Evolutionary conservation across 306 rosid genomes (phyloP).

Genomic region (Fragaria nilgerrensis): DNA sequence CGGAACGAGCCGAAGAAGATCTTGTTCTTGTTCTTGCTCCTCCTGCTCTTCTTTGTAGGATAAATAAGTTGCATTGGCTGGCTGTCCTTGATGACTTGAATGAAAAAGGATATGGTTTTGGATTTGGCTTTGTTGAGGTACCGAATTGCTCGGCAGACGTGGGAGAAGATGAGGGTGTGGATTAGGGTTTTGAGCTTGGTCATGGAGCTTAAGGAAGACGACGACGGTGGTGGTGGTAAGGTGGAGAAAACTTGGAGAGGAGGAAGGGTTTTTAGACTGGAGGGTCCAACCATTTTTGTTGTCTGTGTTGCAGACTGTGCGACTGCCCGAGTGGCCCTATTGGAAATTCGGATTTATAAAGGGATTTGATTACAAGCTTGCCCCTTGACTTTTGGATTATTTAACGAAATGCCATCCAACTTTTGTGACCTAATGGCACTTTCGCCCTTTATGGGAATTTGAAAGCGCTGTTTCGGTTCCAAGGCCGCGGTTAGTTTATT

Average conservation of each 20-base stretch:
- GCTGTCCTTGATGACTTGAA: slow-evolving; percentile 28
- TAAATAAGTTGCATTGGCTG: slow-evolving; percentile 26
- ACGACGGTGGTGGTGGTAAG: slow-evolving; percentile 24
- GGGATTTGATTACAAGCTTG: slow-evolving; percentile 29
- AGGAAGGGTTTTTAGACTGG: slow-evolving; percentile 37
- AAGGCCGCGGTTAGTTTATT: slow-evolving; percentile 23
- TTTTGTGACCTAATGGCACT: slow-evolving; percentile 25
- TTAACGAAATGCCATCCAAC: slow-evolving; percentile 31
- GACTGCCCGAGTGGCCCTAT: neutral
- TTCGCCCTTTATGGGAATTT: slow-evolving; percentile 12
- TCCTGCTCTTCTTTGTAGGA: slow-evolving; percentile 14
- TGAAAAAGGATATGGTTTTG: slow-evolving; percentile 40
- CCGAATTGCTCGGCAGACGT: slow-evolving; percentile 49
- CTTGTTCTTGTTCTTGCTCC: slow-evolving; percentile 35
- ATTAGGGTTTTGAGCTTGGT: slow-evolving; percentile 58
- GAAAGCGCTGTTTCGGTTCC: slow-evolving; percentile 19
- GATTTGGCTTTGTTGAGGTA: slow-evolving; percentile 56
- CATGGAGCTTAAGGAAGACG: slow-evolving; percentile 27
- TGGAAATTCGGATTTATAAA: slow-evolving; percentile 23
- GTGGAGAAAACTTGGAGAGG: slow-evolving; percentile 50
- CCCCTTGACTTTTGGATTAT: slow-evolving; percentile 49
- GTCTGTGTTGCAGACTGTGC: neutral
- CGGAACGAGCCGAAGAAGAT: slow-evolving; percentile 76
- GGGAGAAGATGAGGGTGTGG: slow-evolving; percentile 60
- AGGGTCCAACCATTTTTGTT: slow-evolving; percentile 48